Evolutionary conservation across 192 early-diverging fungal genomes (phyloP).

Genomic region (Chytriomyces sp.): DNA sequence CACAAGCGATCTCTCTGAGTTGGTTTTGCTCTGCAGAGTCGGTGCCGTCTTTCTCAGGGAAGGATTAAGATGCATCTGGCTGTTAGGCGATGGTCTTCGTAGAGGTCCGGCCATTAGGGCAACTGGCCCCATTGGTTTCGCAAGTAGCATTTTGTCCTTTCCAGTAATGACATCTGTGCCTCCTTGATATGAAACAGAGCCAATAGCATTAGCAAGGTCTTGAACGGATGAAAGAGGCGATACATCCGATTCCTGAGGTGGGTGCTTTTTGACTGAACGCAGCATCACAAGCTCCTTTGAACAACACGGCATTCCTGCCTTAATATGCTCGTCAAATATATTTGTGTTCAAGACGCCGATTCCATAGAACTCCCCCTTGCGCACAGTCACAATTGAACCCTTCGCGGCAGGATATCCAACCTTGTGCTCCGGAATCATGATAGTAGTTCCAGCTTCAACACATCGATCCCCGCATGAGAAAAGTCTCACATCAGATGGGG

Average conservation of each 20-base stretch:
- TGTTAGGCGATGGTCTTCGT: neutral
- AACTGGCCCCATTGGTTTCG: neutral
- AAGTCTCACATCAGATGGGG: conserved; percentile 1
- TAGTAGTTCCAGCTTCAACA: conserved; percentile 24
- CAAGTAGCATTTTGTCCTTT: neutral
- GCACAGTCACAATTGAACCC: conserved; percentile 29
- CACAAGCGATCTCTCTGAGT: no score
- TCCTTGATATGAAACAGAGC: neutral
- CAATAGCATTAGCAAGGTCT: neutral
- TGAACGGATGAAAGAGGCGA: neutral
- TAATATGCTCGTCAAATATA: conserved; percentile 28
- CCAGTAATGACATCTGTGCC: neutral
- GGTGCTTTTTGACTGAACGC: conserved; percentile 14
- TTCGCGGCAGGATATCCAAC: conserved; percentile 31
- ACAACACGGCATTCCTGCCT: conserved; percentile 15
- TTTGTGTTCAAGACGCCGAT: conserved; percentile 24
- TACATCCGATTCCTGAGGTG: neutral
- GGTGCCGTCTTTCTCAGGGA: neutral
- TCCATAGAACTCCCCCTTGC: conserved; percentile 26
- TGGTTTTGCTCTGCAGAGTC: no score
- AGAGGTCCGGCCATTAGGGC: neutral
- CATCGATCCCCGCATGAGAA: conserved; percentile 27
- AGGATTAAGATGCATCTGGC: neutral
- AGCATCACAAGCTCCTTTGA: conserved; percentile 15
- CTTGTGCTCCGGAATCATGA: conserved; percentile 30